phyloP scores from a whole-genome alignment of 2,329 filamentous ascomycete genomes.

The Calonectria naviculata region DNA sequence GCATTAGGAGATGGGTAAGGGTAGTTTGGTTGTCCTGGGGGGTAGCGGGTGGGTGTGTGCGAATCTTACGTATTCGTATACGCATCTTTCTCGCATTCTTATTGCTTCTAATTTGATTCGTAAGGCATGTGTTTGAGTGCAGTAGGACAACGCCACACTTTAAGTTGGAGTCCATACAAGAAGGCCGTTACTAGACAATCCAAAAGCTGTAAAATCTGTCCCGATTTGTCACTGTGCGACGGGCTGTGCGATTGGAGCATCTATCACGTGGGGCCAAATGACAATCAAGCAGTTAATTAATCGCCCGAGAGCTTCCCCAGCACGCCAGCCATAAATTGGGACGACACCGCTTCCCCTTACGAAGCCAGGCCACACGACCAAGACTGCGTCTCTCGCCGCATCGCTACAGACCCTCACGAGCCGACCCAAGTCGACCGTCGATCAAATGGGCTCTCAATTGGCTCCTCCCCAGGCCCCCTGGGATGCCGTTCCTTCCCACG shows the following conservation, averaged over 20 bases:
- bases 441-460: slow-evolving; percentile 37
- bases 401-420: background rate
- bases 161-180: background rate
- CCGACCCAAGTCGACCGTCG: background rate
- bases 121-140: background rate
- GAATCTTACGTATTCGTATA: slow-evolving; percentile 21
- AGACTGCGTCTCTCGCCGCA: background rate
- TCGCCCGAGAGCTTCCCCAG: background rate
- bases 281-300: background rate
- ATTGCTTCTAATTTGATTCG: background rate
- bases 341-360: slow-evolving; percentile 7
- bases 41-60: background rate
- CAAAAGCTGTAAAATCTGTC: background rate
- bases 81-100: slow-evolving; percentile 22
- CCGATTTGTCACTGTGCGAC: background rate
- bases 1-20: slow-evolving; percentile 7
- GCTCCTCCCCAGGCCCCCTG: slow-evolving; percentile 42
- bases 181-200: background rate
- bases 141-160: background rate
- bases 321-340: background rate
- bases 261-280: slow-evolving; percentile 18
- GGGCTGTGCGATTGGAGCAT: background rate
- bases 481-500: slow-evolving; percentile 49
- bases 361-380: background rate
- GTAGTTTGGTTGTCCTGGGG: background rate